A percentile compares a stretch with the other conserved stretches of the same genome.
These are phyloP conservation scores for Falciphora oryzae DNA, from an alignment of 2,329 filamentous ascomycete species.

Conservation along the genomic window DNA sequence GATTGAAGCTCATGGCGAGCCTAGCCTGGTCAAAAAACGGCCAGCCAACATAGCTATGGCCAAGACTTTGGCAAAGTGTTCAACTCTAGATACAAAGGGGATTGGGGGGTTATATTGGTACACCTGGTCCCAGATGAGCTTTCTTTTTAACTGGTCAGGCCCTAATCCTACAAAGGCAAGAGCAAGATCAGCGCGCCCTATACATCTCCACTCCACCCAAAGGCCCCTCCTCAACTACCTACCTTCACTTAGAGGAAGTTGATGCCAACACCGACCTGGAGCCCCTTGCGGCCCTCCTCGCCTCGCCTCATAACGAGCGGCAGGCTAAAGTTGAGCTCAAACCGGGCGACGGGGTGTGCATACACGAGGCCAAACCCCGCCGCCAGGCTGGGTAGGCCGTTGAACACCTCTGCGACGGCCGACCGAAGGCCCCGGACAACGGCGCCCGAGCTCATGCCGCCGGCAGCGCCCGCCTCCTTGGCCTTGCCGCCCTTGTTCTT, in stretches of 20 bases:
- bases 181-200: not conserved
- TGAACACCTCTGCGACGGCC: slow-evolving; percentile 65
- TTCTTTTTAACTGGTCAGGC: not conserved
- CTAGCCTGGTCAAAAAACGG: too few relatives aligned
- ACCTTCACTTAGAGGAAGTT: slow-evolving; percentile 69
- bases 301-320: slow-evolving; percentile 76
- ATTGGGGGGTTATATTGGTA: not conserved
- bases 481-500: slow-evolving; percentile 42
- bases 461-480: slow-evolving; percentile 23
- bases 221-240: not conserved
- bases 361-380: slow-evolving; percentile 91
- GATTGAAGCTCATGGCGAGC: not conserved
- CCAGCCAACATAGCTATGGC: too few relatives aligned
- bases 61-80: too few relatives aligned
- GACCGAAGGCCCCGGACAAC: slow-evolving; percentile 48
- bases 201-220: too few relatives aligned
- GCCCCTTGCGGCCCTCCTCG: slow-evolving; percentile 82
- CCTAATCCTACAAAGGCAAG: not conserved
- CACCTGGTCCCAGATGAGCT: not conserved
- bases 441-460: slow-evolving; percentile 32
- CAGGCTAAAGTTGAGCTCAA: slow-evolving; percentile 92
- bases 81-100: not conserved
- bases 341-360: slow-evolving; percentile 85
- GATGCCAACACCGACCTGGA: slow-evolving; percentile 94
- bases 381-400: slow-evolving; percentile 75